Evolutionary conservation across 768 basidiomycete genomes (phyloP), one percentile per base, ranked within the genome.

Genomic region (Leccinum truebloodii): DNA sequence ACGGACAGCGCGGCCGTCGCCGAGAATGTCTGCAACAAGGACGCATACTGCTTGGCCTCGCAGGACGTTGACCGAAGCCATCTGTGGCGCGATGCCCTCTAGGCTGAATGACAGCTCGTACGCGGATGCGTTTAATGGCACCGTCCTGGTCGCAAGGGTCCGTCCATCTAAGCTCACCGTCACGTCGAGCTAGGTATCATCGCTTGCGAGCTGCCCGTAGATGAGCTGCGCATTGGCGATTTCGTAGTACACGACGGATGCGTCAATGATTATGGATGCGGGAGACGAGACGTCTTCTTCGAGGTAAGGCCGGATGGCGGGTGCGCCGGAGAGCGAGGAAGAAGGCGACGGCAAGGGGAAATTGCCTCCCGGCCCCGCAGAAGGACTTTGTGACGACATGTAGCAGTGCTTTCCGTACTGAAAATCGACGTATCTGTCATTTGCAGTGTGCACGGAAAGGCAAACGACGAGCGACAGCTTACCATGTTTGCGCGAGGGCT

Each of bases 371-470:
- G 84, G 84, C 28, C 26, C 26, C 6, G 76, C 71, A 7, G 76
- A 73, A 30, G 79, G 57, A 16, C 76, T 77, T 35, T 76, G 73
- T 1, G 73, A 73, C 77, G 73, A 73, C 77, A 77, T 80, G 66
- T 86, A 86, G 57, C 30, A 32, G 30, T 83, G 75, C 63, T 86
- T 86, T 30, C 79, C 79, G 63, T 84, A 86, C 84, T 84, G 85
- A 54, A 48, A 20, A 10, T 32, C 12, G 44, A 4, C 3, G 30
- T 32, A 24, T 49, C 22, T 2, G 24, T 22, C 48, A 24, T 49
- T 20, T 28, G 28, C 26, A 26, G 26, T 26, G 26, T 48, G 30
- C 30, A 4, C 22, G 10, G 46, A 22, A 54, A 44, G 2, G 41
- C 14, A 7, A 55, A 13, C 13, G 5, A 37, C 4, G 16, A 16